Conservation (phyloP, 2,329 filamentous ascomycete genomes). For the Penicillium decumbens region DNA sequence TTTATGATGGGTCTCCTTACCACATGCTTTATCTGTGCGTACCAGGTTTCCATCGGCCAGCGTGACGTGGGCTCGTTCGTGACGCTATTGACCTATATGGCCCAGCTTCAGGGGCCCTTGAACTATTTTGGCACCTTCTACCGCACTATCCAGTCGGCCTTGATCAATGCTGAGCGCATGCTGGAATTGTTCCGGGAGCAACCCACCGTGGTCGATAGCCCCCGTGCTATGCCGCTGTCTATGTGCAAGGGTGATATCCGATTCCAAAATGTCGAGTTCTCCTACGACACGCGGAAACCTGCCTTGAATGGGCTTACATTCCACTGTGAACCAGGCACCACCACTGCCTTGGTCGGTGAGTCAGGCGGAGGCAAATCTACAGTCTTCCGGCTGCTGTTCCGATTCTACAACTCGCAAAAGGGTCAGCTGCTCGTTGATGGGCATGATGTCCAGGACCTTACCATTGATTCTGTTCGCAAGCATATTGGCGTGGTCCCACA, state of each 20-base stretch:
- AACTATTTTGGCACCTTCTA: constrained; percentile 96
- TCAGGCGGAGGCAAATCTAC: constrained; percentile 97
- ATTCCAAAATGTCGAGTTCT: constrained; percentile 85
- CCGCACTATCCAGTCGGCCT: constrained; percentile 86
- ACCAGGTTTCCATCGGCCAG: constrained; percentile 65
- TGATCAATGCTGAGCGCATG: constrained; percentile 95
- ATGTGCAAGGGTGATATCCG: constrained; percentile 74
- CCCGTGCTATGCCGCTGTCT: constrained; percentile 58
- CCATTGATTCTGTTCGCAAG: constrained; percentile 85
- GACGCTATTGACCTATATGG: constrained; percentile 68
- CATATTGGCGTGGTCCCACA: constrained; percentile 96
- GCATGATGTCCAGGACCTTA: constrained; percentile 75
- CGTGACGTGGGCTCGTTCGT: constrained; percentile 68
- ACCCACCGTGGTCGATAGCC: constrained; percentile 79
- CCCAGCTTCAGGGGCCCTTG: constrained; percentile 72
- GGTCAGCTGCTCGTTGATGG: constrained; percentile 83
- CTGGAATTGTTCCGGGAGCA: constrained; percentile 94
- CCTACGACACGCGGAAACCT: constrained; percentile 80
- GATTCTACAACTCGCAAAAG: constrained; percentile 82
- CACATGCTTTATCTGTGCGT: constrained; percentile 68
- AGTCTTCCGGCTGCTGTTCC: constrained; percentile 89
- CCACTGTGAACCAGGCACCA: constrained; percentile 81
- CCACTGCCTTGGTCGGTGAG: constrained; percentile 91
- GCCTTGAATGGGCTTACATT: constrained; percentile 81
- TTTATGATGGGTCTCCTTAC: constrained; percentile 73